These are phyloP conservation scores for Fistulinella cinereoalba DNA, from an alignment of 1,284 basidiomycete genomes.

Conservation along the genomic window DNA sequence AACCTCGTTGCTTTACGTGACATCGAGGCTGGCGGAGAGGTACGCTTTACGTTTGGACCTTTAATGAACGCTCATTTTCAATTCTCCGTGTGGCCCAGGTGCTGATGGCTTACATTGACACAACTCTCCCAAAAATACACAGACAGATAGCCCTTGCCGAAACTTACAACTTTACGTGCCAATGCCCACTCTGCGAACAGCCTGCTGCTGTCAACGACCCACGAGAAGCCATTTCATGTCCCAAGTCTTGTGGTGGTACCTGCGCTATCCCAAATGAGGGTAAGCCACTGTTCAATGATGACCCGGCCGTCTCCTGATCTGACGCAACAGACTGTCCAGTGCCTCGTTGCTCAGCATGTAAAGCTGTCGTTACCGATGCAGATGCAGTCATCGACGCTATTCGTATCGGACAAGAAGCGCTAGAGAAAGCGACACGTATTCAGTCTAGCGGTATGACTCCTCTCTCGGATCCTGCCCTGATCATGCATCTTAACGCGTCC, in stretches of 20 bases:
- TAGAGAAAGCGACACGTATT: slow-evolving; percentile 65
- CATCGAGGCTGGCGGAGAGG: slow-evolving; percentile 70
- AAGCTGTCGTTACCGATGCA: slow-evolving; percentile 45
- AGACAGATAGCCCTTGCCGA: slow-evolving; percentile 62
- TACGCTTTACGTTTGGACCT: slow-evolving; percentile 30
- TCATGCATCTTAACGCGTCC: not conserved
- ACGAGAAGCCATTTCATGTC: slow-evolving; percentile 67
- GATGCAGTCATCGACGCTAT: slow-evolving; percentile 58
- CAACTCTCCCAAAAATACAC: slow-evolving; percentile 58
- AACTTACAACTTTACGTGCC: slow-evolving; percentile 81
- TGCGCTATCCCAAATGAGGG: slow-evolving; percentile 60
- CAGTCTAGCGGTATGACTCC: slow-evolving; percentile 50
- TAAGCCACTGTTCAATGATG: slow-evolving; percentile 28
- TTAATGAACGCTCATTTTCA: slow-evolving; percentile 1
- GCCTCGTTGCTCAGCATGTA: slow-evolving; percentile 61
- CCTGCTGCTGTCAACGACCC: slow-evolving; percentile 49
- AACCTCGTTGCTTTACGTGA: slow-evolving; percentile 68
- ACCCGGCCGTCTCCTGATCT: slow-evolving; percentile 1
- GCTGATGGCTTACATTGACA: slow-evolving; percentile 83
- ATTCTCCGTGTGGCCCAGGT: slow-evolving; percentile 42
- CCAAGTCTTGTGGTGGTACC: slow-evolving; percentile 58
- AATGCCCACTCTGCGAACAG: slow-evolving; percentile 58
- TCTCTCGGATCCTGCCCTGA: not conserved
- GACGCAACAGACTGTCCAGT: slow-evolving; percentile 40
- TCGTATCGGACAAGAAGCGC: slow-evolving; percentile 62